phyloP scores from a whole-genome alignment of 2,329 filamentous ascomycete species.

The Xylaria sp. region DNA sequence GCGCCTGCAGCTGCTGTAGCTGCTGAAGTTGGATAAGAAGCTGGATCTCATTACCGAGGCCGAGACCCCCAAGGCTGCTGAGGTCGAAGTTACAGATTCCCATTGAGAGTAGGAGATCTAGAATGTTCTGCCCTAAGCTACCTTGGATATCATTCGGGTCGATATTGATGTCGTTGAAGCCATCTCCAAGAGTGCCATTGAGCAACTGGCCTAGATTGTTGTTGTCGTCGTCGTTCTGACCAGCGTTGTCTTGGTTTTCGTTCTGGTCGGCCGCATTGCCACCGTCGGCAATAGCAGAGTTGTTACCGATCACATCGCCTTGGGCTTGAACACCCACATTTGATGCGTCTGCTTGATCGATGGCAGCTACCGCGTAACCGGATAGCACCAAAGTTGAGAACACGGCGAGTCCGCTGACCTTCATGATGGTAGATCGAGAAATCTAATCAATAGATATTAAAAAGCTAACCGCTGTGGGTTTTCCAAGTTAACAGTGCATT shows the following conservation, averaged over 20 bases:
- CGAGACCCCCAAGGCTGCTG: conserved; percentile 40
- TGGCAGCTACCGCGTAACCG: conserved; percentile 35
- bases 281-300: conserved; percentile 34
- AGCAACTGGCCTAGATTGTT: conserved; percentile 8
- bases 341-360: conserved; percentile 21
- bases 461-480: conserved; percentile 13
- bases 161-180: conserved; percentile 38
- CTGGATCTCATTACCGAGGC: conserved; percentile 45
- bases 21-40: conserved; percentile 49
- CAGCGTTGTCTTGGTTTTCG: conserved; percentile 21
- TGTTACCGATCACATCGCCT: conserved; percentile 30
- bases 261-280: conserved; percentile 20
- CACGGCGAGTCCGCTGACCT: conserved; percentile 41
- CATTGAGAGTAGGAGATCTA: conserved; percentile 43
- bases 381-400: conserved; percentile 45
- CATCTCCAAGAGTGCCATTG: conserved; percentile 33
- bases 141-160: conserved; percentile 40
- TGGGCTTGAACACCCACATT: conserved; percentile 14
- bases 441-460: conserved; percentile 17
- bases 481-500: conserved; percentile 3
- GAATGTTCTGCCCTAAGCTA: conserved; percentile 38
- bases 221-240: conserved; percentile 1
- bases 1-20: conserved; percentile 44
- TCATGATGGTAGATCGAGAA: conserved; percentile 41
- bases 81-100: conserved; percentile 48